Conservation (phyloP, 2,329 filamentous ascomycete genomes). For the Gnomoniopsis sp. region DNA sequence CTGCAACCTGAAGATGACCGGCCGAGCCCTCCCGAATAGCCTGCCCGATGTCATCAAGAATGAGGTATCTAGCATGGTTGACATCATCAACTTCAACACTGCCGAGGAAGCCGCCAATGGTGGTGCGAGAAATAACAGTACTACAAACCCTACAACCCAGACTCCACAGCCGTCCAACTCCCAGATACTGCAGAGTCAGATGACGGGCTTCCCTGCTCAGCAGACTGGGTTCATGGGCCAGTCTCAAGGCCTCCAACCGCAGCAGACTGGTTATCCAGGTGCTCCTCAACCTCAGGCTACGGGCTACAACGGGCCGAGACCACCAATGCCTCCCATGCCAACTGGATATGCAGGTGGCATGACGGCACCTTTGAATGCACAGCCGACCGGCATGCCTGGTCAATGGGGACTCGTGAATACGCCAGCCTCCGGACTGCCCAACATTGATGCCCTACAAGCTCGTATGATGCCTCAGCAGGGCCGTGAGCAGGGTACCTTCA, state of each 20-base stretch:
- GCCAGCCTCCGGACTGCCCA: slow-evolving; percentile 82
- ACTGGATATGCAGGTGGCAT: slow-evolving; percentile 62
- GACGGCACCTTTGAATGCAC: slow-evolving; percentile 72
- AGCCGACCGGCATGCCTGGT: slow-evolving; percentile 87
- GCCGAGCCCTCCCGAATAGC: slow-evolving; percentile 70
- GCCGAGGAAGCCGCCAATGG: slow-evolving; percentile 62
- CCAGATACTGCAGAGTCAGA: slow-evolving; percentile 60
- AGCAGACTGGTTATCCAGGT: slow-evolving; percentile 68
- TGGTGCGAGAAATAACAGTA: slow-evolving; percentile 46
- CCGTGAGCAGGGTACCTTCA: slow-evolving; percentile 78
- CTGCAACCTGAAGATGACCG: slow-evolving; percentile 88
- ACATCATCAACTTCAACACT: slow-evolving; percentile 95
- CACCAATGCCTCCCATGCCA: slow-evolving; percentile 80
- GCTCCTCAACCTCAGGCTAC: slow-evolving; percentile 70
- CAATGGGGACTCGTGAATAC: slow-evolving; percentile 99
- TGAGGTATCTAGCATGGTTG: slow-evolving; percentile 98
- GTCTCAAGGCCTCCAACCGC: slow-evolving; percentile 58
- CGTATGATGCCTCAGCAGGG: slow-evolving; percentile 98
- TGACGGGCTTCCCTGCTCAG: slow-evolving; percentile 64
- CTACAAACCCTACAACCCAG: slow-evolving; percentile 54
- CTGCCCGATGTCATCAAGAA: slow-evolving; percentile 89
- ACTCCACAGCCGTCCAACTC: slow-evolving; percentile 73
- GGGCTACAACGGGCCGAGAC: slow-evolving; percentile 76
- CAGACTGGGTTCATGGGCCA: slow-evolving; percentile 52
- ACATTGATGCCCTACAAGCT: slow-evolving; percentile 87